Evolutionary conservation across 805 yeast genomes (phyloP).

Genomic region (Ogataea trehaloabstinens): DNA sequence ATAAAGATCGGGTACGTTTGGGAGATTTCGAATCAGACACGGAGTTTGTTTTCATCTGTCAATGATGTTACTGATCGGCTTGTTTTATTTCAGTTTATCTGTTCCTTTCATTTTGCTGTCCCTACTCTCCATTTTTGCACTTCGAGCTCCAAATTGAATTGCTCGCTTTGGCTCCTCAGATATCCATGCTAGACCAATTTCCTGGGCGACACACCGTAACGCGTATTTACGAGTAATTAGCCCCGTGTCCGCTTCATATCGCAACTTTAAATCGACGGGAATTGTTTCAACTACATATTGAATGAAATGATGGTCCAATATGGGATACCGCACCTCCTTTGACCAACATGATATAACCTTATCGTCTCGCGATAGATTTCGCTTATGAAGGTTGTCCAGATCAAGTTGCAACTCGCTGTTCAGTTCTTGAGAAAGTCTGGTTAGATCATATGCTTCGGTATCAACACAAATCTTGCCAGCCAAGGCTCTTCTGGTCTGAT

Average conservation of each 20-base stretch:
- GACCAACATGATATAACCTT: slow-evolving; percentile 85
- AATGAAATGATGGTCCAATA: slow-evolving; percentile 63
- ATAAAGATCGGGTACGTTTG: slow-evolving; percentile 24
- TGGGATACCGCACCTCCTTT: slow-evolving; percentile 87
- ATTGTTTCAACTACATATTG: slow-evolving; percentile 43
- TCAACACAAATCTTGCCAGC: slow-evolving; percentile 22
- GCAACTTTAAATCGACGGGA: slow-evolving; percentile 46
- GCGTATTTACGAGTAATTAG: slow-evolving; percentile 47
- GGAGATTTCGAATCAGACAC: slow-evolving; percentile 25
- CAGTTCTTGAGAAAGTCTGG: slow-evolving; percentile 38
- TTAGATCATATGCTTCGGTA: slow-evolving; percentile 11
- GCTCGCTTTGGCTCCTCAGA: slow-evolving; percentile 84
- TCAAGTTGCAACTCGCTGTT: slow-evolving; percentile 64
- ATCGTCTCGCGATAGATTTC: slow-evolving; percentile 92
- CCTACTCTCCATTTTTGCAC: slow-evolving; percentile 89
- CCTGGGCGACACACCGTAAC: slow-evolving; percentile 59
- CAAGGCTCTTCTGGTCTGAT: slow-evolving; percentile 19
- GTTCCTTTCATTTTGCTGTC: slow-evolving; percentile 78
- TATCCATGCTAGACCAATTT: slow-evolving; percentile 45
- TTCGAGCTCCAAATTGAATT: slow-evolving; percentile 92
- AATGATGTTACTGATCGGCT: slow-evolving; percentile 4
- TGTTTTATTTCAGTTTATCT: slow-evolving; percentile 35
- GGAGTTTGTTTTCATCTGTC: slow-evolving; percentile 24
- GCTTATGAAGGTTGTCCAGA: slow-evolving; percentile 65
- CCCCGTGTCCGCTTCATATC: slow-evolving; percentile 35